Conservation (phyloP, 108 stramenopile genomes). For the Cyclotella cryptica region DNA sequence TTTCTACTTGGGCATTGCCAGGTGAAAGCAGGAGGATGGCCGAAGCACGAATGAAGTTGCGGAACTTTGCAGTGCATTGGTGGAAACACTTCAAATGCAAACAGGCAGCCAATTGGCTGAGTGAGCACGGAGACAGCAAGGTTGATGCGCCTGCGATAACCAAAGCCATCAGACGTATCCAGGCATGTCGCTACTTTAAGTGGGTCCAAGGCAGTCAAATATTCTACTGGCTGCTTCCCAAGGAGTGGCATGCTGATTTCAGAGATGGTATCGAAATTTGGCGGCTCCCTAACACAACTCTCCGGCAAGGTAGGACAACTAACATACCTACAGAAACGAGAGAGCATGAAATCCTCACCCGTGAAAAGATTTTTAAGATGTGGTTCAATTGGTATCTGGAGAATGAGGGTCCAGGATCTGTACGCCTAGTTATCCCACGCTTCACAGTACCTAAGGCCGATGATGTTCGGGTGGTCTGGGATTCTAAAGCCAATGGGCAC, state of each 20-base stretch:
- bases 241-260: slow-evolving; percentile 3
- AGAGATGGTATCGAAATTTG: slow-evolving; percentile 12
- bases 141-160: too few relatives aligned
- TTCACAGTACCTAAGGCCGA: neutral
- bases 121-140: neutral
- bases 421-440: slow-evolving; percentile 1
- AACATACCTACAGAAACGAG: neutral
- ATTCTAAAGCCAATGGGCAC: neutral
- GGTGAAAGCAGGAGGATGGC: neutral
- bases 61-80: slow-evolving; percentile 10
- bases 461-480: neutral
- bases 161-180: neutral
- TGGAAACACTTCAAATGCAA: neutral
- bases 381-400: neutral
- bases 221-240: slow-evolving; percentile 3
- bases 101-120: neutral
- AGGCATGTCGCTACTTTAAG: slow-evolving; percentile 4
- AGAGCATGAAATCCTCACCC: neutral
- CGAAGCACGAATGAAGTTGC: neutral
- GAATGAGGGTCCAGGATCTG: too few relatives aligned
- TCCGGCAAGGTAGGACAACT: neutral
- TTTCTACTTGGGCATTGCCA: slow-evolving; percentile 3
- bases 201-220: slow-evolving; percentile 15
- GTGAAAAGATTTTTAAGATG: slow-evolving; percentile 4
- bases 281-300: neutral